These are phyloP conservation scores for Solanum corneliomulleri DNA, from an alignment of 257 asterid species.

Conservation along the genomic window DNA sequence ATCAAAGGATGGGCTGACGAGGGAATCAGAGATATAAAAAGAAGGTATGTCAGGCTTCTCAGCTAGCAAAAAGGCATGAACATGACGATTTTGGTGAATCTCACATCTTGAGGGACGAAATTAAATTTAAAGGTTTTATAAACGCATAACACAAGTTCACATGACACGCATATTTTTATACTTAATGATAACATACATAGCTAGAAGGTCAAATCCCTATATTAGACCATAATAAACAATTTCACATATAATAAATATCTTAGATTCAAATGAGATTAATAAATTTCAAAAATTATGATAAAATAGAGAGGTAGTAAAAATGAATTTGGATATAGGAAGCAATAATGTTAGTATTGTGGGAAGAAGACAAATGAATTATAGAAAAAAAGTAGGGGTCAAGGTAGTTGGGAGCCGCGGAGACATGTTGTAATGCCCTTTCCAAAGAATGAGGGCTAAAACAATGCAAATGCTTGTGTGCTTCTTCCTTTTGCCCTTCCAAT, in stretches of 20 bases:
- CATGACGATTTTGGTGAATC: background rate
- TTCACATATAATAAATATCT: background rate
- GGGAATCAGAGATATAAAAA: background rate
- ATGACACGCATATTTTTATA: fast-evolving
- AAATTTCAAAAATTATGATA: background rate
- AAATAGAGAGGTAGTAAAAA: no score
- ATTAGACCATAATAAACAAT: background rate
- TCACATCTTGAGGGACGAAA: background rate
- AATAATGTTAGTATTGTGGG: no score
- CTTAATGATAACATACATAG: background rate
- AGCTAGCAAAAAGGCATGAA: background rate
- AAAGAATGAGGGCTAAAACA: background rate
- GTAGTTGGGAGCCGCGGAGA: background rate
- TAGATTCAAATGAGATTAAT: fast-evolving
- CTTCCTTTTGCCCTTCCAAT: background rate
- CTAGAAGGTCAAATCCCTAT: background rate
- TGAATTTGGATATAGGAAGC: no score
- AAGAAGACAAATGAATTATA: background rate
- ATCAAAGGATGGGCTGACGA: background rate
- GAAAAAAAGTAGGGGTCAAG: background rate
- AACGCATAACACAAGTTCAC: background rate
- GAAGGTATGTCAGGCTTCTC: background rate
- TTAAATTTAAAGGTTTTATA: background rate
- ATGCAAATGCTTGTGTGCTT: background rate
- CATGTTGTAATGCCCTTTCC: background rate